phyloP scores from a whole-genome alignment of 2,329 filamentous ascomycete species.

The Parastagonospora nodorum region DNA sequence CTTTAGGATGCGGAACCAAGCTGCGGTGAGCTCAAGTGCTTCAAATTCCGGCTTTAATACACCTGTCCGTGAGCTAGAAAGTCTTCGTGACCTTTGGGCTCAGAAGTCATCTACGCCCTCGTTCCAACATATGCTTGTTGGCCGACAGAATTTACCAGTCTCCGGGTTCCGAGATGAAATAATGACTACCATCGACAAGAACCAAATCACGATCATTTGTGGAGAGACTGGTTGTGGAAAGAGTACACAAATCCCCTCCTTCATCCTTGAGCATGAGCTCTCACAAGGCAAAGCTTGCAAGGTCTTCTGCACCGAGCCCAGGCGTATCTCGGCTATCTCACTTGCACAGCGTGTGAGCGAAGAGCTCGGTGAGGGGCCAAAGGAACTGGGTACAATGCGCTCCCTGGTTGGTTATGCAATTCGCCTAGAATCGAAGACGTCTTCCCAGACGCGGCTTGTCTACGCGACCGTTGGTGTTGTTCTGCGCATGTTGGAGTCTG shows the following conservation, averaged over 20 bases:
- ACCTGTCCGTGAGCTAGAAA: slow-evolving; percentile 41
- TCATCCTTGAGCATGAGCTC: slow-evolving; percentile 87
- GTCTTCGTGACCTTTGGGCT: slow-evolving; percentile 57
- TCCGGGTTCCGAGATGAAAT: slow-evolving; percentile 83
- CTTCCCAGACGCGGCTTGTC: slow-evolving; percentile 79
- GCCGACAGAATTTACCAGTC: slow-evolving; percentile 83
- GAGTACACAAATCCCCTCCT: slow-evolving; percentile 95
- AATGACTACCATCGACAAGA: slow-evolving; percentile 72
- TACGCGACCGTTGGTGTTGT: slow-evolving; percentile 92
- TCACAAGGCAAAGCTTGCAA: slow-evolving; percentile 81
- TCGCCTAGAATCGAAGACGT: slow-evolving; percentile 84
- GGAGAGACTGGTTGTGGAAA: slow-evolving; percentile 98
- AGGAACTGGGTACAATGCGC: slow-evolving; percentile 78
- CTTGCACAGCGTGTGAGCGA: slow-evolving; percentile 91
- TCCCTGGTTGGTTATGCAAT: slow-evolving; percentile 96
- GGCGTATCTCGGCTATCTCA: slow-evolving; percentile 94
- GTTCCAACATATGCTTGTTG: slow-evolving; percentile 80
- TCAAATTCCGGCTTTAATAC: slow-evolving; percentile 40
- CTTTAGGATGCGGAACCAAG: slow-evolving; percentile 61
- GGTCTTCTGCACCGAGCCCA: slow-evolving; percentile 92
- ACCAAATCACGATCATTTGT: slow-evolving; percentile 91
- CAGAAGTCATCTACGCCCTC: slow-evolving; percentile 56
- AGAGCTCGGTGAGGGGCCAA: slow-evolving; percentile 83
- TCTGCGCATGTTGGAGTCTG: slow-evolving; percentile 95
- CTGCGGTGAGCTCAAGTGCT: slow-evolving; percentile 26